These are phyloP conservation scores for Colletotrichum sojae DNA, from an alignment of 2,329 filamentous ascomycete species.

Conservation along the genomic window DNA sequence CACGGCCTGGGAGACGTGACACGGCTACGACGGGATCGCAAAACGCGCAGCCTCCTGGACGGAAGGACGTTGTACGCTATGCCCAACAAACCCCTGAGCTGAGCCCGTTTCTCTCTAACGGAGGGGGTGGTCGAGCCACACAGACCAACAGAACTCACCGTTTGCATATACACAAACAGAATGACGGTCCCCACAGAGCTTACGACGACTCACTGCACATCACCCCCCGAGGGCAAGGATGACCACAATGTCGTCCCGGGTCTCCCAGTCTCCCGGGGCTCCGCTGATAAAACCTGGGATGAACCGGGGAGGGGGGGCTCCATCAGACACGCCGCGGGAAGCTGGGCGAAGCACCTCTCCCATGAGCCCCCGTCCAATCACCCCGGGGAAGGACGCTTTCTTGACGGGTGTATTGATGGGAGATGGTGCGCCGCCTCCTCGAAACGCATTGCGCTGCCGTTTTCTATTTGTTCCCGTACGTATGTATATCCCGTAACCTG, in stretches of 20 bases:
- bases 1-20: constrained; percentile 21
- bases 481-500: not conserved
- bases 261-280: not conserved
- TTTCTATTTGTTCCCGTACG: no score
- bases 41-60: constrained; percentile 18
- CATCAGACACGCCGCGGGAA: not conserved
- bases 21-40: constrained; percentile 23
- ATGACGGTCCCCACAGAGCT: constrained; percentile 39
- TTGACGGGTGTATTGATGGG: not conserved
- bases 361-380: constrained; percentile 23
- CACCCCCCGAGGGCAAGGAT: constrained; percentile 37
- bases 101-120: not conserved
- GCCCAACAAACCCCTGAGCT: not conserved
- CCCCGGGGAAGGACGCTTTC: constrained; percentile 7
- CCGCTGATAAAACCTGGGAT: constrained; percentile 13
- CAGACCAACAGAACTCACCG: not conserved
- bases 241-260: constrained; percentile 6
- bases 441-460: no score
- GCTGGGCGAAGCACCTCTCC: constrained; percentile 15
- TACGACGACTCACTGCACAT: constrained; percentile 39
- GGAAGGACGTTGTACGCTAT: constrained; percentile 17
- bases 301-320: constrained; percentile 9
- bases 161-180: not conserved
- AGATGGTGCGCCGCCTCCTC: no score
- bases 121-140: constrained; percentile 14